Evolutionary conservation across 305 asterid genomes (phyloP).

Genomic region (Striga hermonthica): DNA sequence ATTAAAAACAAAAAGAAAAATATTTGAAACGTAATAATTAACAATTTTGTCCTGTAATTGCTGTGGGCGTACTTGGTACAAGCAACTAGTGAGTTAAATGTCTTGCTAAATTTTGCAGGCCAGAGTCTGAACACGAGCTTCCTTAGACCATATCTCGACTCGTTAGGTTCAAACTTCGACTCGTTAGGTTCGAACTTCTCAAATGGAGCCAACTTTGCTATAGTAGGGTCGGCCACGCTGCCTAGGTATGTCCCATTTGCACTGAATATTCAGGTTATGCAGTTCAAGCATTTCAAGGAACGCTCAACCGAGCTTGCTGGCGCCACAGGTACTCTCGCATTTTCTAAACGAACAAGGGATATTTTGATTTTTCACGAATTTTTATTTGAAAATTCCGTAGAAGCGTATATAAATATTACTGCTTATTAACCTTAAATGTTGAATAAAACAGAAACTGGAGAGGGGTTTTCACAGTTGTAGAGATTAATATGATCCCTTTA

Average conservation of each 20-base stretch:
- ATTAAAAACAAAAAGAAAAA: background rate
- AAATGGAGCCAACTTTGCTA: constrained; percentile 83
- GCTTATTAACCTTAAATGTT: too few species aligned
- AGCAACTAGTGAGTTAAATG: background rate
- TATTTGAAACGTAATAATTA: too few species aligned
- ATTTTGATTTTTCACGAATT: too few species aligned
- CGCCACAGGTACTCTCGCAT: constrained; percentile 47
- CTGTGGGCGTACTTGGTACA: background rate
- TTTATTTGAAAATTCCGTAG: too few species aligned
- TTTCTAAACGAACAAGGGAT: background rate
- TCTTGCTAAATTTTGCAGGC: constrained; percentile 45
- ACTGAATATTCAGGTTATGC: constrained; percentile 68
- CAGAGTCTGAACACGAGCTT: constrained; percentile 58
- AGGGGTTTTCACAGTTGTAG: too few species aligned
- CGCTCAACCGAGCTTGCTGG: constrained; percentile 55
- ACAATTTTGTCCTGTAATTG: too few species aligned
- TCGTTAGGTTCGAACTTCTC: constrained; percentile 60
- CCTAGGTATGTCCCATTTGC: constrained; percentile 64
- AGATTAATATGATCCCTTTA: too few species aligned
- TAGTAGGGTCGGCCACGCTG: constrained; percentile 64
- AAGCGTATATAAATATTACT: too few species aligned
- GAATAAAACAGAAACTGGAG: too few species aligned
- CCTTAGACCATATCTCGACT: constrained; percentile 69
- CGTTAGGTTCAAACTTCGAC: constrained; percentile 68
- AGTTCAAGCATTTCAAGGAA: constrained; percentile 66